Evolutionary conservation across 805 yeast species (phyloP), one percentile per base, ranked within the genome.

Genomic region (Kodamaea sagamina): DNA sequence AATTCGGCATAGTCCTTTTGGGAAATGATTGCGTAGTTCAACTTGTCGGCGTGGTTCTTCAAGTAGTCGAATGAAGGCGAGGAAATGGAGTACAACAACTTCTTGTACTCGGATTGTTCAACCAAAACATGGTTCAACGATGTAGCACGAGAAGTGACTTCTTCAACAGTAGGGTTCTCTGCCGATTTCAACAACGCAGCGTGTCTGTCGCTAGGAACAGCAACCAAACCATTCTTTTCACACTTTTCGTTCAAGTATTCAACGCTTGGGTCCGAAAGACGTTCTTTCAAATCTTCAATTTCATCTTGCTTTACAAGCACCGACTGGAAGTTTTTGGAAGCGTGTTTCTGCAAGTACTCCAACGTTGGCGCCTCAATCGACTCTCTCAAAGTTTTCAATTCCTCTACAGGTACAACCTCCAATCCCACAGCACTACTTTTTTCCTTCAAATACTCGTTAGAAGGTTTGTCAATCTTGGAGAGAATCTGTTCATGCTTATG

Each of bases 11-110:
- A 50, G 16, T 55, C 57, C 11, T 47, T 52, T 3, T 46, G 42
- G 1, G 54, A 40, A 21, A 54, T 41, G 2, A 52, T 32, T 3
- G 48, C 16, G 12, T 44, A 36, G 15, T 42, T 26, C 17, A 28
- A 42, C 6, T 48, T 42, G 3, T 25, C 31, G 0, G 72, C 65
- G 25, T 61, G 58, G 4, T 42, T 46, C 26, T 44, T 53, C 24
- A 75, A 29, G 34, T 58, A 54, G 0, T 63, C 68, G 5, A 58
- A 11, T 13, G 63, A 32, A 5, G 76, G 74, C 6, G 41, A 43
- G 5, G 44, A 49, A 42, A 43, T 22, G 0, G 46, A 21, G 3
- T 43, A 41, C 26, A 42, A 35, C 19, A 54, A 41, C 17, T 43
- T 36, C 9, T 38, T 28, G 26, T 42, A 47, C 13, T 55, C 55